Evolutionary conservation across 129 eudicot species (phyloP).

Genomic region (Escallonia herrerae): DNA sequence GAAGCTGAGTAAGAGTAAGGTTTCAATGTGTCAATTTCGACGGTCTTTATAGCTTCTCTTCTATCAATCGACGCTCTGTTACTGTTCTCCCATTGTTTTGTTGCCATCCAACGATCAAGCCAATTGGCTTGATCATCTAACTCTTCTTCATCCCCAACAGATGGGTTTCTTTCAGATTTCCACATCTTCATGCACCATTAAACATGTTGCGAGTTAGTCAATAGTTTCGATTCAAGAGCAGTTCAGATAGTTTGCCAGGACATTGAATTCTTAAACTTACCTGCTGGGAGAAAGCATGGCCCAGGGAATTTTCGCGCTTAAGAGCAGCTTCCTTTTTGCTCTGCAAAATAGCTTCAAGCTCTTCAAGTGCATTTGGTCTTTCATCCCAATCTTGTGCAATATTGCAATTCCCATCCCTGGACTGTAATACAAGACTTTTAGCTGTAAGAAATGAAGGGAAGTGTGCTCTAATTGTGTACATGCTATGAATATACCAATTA

Average conservation of each 20-base stretch:
- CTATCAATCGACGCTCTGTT: constrained; percentile 48
- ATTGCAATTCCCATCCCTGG: constrained; percentile 47
- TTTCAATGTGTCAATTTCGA: constrained; percentile 53
- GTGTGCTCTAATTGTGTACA: no score
- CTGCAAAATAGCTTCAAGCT: constrained; percentile 56
- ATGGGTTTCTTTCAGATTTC: constrained; percentile 26
- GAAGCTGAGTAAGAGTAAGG: constrained; percentile 25
- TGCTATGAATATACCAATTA: no score
- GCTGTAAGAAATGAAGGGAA: no score
- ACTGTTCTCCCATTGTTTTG: constrained; percentile 52
- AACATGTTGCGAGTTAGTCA: not conserved
- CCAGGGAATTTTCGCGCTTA: constrained; percentile 34
- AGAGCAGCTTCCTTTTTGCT: constrained; percentile 57
- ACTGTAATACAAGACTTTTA: constrained; percentile 30
- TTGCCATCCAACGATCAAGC: constrained; percentile 51
- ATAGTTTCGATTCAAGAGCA: not conserved
- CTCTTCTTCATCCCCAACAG: constrained; percentile 39
- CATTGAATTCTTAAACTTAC: constrained; percentile 3
- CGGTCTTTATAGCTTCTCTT: constrained; percentile 46
- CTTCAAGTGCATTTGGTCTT: constrained; percentile 56
- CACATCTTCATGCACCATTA: constrained; percentile 16
- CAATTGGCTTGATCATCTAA: constrained; percentile 40
- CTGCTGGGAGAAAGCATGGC: constrained; percentile 59
- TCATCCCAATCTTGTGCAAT: constrained; percentile 55
- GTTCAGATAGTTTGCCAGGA: not conserved